A percentile compares a stretch with the other conserved stretches of the same genome.
Evolutionary conservation across 2,329 filamentous ascomycete genomes (phyloP).

Genomic region (Thermoascus crustaceus): DNA sequence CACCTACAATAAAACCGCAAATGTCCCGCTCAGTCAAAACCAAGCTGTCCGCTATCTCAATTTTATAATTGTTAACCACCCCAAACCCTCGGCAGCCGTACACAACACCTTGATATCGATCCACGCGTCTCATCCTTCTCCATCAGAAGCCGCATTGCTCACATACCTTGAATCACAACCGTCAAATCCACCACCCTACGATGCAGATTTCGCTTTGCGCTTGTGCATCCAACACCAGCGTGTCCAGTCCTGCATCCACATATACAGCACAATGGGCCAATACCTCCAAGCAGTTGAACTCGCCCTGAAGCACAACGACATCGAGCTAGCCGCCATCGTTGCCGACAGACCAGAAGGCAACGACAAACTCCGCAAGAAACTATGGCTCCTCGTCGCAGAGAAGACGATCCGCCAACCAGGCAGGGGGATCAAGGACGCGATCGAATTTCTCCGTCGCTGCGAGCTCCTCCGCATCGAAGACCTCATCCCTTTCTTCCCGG

Average conservation of each 20-base stretch:
- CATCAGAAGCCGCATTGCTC: slow-evolving; percentile 76
- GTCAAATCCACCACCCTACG: slow-evolving; percentile 74
- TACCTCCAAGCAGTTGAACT: slow-evolving; percentile 90
- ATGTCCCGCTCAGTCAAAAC: slow-evolving; percentile 63
- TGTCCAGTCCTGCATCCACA: slow-evolving; percentile 90
- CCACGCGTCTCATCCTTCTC: slow-evolving; percentile 76
- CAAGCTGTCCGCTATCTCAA: slow-evolving; percentile 91
- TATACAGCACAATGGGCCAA: slow-evolving; percentile 94
- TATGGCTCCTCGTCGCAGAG: slow-evolving; percentile 92
- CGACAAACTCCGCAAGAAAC: slow-evolving; percentile 73
- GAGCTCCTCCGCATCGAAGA: slow-evolving; percentile 93
- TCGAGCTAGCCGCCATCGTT: slow-evolving; percentile 82
- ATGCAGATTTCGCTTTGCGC: slow-evolving; percentile 90
- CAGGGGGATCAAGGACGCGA: slow-evolving; percentile 82
- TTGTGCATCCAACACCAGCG: slow-evolving; percentile 92
- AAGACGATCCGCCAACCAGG: slow-evolving; percentile 78
- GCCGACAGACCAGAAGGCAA: slow-evolving; percentile 75
- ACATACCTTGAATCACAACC: slow-evolving; percentile 87
- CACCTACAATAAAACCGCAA: slow-evolving; percentile 74
- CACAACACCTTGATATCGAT: slow-evolving; percentile 97
- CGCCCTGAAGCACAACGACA: slow-evolving; percentile 78
- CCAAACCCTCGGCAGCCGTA: slow-evolving; percentile 70
- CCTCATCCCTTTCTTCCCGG: slow-evolving; percentile 94
- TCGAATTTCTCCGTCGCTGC: slow-evolving; percentile 86
- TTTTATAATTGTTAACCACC: slow-evolving; percentile 79